Conservation (phyloP, 306 rosid species). For the Heteromeles arbutifolia region DNA sequence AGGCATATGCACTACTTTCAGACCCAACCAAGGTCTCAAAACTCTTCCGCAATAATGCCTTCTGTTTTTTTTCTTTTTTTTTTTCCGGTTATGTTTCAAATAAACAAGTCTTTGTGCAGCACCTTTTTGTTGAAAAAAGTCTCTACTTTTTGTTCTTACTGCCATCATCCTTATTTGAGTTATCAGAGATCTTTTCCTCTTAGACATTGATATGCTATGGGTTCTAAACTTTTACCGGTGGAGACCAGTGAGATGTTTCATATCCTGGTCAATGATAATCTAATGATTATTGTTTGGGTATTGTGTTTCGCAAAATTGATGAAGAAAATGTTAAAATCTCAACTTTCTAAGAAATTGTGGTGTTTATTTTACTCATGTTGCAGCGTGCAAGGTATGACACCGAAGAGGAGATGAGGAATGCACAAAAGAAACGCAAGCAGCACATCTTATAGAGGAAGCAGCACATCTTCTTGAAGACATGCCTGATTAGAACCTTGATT, state of each 20-base stretch:
- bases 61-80: neutral
- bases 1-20: conserved; percentile 87
- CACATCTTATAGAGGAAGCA: conserved; percentile 42
- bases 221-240: neutral
- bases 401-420: conserved; percentile 82
- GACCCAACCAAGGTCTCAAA: conserved; percentile 62
- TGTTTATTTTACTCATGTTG: conserved; percentile 17
- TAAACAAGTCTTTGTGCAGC: neutral
- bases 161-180: neutral
- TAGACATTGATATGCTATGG: neutral
- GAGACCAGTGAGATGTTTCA: too few species aligned
- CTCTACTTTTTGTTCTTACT: neutral
- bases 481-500: conserved; percentile 15
- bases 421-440: conserved; percentile 56
- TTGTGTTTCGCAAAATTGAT: too few species aligned
- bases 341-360: neutral
- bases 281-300: too few species aligned
- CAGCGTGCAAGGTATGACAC: conserved; percentile 79
- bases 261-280: too few species aligned
- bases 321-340: too few species aligned
- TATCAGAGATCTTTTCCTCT: neutral
- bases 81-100: neutral
- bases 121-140: neutral
- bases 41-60: neutral
- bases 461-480: conserved; percentile 34